Conservation (phyloP, 495 filamentous ascomycete genomes). For the Peziza echinospora region DNA sequence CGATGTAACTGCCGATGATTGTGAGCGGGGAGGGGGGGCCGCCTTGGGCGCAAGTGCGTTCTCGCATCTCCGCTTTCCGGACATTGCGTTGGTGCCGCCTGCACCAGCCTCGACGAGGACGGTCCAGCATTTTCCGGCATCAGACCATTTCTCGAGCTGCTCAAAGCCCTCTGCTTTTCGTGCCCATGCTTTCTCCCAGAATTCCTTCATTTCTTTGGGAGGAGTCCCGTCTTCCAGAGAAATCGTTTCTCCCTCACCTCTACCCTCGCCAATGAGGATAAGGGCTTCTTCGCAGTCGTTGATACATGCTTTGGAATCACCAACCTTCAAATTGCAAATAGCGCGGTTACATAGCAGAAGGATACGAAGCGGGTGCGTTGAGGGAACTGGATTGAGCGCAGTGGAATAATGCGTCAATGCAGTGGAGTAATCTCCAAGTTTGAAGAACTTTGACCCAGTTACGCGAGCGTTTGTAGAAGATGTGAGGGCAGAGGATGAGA, state of each 20-base stretch:
- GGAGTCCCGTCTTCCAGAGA: slow-evolving; percentile 36
- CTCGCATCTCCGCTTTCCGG: slow-evolving; percentile 77
- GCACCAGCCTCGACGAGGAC: slow-evolving; percentile 62
- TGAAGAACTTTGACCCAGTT: slow-evolving; percentile 70
- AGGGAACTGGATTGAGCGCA: slow-evolving; percentile 51
- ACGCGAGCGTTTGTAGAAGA: slow-evolving; percentile 54
- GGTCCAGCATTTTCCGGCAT: slow-evolving; percentile 62
- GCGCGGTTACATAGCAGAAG: slow-evolving; percentile 79
- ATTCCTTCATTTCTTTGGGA: slow-evolving; percentile 71
- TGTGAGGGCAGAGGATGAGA: slow-evolving; percentile 45
- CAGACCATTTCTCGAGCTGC: slow-evolving; percentile 80
- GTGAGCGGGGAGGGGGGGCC: slow-evolving; percentile 22
- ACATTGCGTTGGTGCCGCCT: slow-evolving; percentile 59
- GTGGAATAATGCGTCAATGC: slow-evolving; percentile 64
- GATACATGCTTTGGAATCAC: slow-evolving; percentile 67
- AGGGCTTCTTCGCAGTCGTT: slow-evolving; percentile 63
- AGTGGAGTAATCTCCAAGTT: slow-evolving; percentile 71
- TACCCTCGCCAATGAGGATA: slow-evolving; percentile 53
- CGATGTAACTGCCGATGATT: slow-evolving; percentile 25
- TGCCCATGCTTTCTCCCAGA: slow-evolving; percentile 77
- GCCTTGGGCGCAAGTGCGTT: slow-evolving; percentile 48
- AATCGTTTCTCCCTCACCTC: slow-evolving; percentile 60
- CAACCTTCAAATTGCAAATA: slow-evolving; percentile 68
- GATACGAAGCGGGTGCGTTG: slow-evolving; percentile 65
- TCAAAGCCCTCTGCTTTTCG: slow-evolving; percentile 91